These are phyloP conservation scores for Prosopis cineraria DNA, from an alignment of 306 rosid species.

Conservation along the genomic window DNA sequence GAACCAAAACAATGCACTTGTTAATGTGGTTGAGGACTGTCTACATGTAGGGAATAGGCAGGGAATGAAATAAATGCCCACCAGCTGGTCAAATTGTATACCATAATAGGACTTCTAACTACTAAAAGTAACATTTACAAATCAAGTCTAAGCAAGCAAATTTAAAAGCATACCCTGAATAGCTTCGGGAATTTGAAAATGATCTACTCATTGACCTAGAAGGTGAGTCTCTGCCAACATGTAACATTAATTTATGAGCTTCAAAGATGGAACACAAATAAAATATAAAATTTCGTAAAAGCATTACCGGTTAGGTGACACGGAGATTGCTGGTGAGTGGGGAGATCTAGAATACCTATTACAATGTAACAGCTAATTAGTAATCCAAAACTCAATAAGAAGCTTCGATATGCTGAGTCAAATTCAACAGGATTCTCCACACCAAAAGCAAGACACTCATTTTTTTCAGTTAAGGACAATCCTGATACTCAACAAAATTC, in stretches of 20 bases:
- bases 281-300: conserved; percentile 9
- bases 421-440: conserved; percentile 17
- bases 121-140: background rate
- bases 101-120: conserved; percentile 1
- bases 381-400: conserved; percentile 17
- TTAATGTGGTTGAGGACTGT: background rate
- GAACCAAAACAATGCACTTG: conserved; percentile 1
- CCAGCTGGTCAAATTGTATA: conserved; percentile 7
- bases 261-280: conserved; percentile 18
- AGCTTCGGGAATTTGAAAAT: conserved; percentile 58
- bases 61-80: conserved; percentile 18
- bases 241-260: conserved; percentile 12
- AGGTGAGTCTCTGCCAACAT: conserved; percentile 48
- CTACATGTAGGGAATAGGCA: background rate
- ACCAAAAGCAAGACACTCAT: background rate
- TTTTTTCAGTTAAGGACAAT: background rate
- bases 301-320: conserved; percentile 53
- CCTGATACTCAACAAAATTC: conserved; percentile 20
- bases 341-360: conserved; percentile 60
- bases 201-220: conserved; percentile 64
- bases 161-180: conserved; percentile 52
- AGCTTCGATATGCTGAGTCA: conserved; percentile 2
- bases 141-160: conserved; percentile 13
- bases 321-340: conserved; percentile 47
- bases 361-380: conserved; percentile 29